Evolutionary conservation across 176 grass and related monocot genomes (phyloP), one percentile per base, ranked within the genome.

Genomic region (Aegilops longissima): DNA sequence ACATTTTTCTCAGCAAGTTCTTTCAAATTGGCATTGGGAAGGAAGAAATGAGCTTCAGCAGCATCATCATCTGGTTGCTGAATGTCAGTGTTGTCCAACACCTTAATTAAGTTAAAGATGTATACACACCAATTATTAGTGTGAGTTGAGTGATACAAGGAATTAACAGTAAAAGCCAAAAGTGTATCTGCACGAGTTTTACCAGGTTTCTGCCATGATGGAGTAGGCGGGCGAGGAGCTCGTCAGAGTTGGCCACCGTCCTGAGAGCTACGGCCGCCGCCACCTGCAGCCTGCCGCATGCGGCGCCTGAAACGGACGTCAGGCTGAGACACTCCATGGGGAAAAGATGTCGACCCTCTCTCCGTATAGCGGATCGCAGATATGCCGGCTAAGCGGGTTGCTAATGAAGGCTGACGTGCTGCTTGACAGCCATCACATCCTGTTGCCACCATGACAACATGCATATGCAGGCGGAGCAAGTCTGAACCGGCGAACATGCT

Each of bases 381-480:
- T n/a, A 61, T 61, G 58, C 20, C 1, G 61, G 61, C 21, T 62
- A 62, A 0, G 72, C 12, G 9, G 42, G 5, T 75, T 51, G 72
- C 44, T 3, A 30, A n/a, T 49, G 20, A 76, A 51, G 73, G 25
- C 1, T 13, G 42, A 75, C 13, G 3, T 17, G 14, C 23, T 30
- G 45, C 25, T 3, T 76, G 44, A 3, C 73, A 76, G 14, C 7
- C 73, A 30, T 20, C 73, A 76, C 44, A 76, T 76, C 24, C 73
- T 76, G 73, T 76, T 76, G 25, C 73, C 44, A 76, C 44, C 73
- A 56, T 77, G 73, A 56, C 73, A 77, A 77, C 45, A 77, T 77
- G 25, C 47, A 24, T 17, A 21, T 39, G 73, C 73, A 56, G 25
- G 27, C 27, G 8, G 51, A 20, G 12, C 27, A 12, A 33, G 44